A percentile compares a stretch with the other conserved stretches of the same genome.
Evolutionary conservation across 2,329 filamentous ascomycete genomes (phyloP).

Genomic region (Alternaria arbusti): DNA sequence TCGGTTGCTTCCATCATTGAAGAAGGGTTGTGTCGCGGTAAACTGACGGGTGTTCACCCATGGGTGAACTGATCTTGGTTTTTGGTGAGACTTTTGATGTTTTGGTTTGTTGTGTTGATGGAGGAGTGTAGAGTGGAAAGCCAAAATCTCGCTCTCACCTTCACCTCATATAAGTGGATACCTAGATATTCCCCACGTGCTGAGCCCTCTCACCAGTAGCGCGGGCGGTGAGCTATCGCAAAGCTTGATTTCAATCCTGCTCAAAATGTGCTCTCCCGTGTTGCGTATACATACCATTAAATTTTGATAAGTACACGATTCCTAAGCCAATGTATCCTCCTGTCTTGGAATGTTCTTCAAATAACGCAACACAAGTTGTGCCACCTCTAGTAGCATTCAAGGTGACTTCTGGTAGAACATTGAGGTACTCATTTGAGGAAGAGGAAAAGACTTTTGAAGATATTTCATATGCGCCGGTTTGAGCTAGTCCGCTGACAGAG

Average conservation of each 20-base stretch:
- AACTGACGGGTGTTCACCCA: too few relatives aligned
- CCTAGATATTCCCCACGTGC: background rate
- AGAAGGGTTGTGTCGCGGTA: too few relatives aligned
- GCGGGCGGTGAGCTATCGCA: too few relatives aligned
- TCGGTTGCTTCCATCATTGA: too few relatives aligned
- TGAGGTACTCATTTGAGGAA: rapidly evolving
- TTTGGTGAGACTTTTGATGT: background rate
- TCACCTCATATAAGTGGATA: background rate
- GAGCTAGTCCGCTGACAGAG: too few relatives aligned
- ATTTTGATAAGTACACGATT: rapidly evolving
- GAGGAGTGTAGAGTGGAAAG: background rate
- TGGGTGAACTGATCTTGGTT: too few relatives aligned
- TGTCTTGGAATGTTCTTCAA: rapidly evolving
- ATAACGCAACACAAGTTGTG: background rate
- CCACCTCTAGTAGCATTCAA: background rate
- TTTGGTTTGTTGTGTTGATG: background rate
- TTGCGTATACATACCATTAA: background rate
- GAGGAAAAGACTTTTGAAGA: background rate
- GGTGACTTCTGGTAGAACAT: rapidly evolving
- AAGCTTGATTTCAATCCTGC: too few relatives aligned
- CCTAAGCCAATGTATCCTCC: background rate
- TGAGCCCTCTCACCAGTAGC: too few relatives aligned
- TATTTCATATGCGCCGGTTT: background rate
- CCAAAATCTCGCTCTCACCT: background rate
- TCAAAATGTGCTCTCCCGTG: too few relatives aligned